Base-by-base conservation (phyloP, 768 basidiomycete genomes). In the Tricholoma hemisulphureum region DNA sequence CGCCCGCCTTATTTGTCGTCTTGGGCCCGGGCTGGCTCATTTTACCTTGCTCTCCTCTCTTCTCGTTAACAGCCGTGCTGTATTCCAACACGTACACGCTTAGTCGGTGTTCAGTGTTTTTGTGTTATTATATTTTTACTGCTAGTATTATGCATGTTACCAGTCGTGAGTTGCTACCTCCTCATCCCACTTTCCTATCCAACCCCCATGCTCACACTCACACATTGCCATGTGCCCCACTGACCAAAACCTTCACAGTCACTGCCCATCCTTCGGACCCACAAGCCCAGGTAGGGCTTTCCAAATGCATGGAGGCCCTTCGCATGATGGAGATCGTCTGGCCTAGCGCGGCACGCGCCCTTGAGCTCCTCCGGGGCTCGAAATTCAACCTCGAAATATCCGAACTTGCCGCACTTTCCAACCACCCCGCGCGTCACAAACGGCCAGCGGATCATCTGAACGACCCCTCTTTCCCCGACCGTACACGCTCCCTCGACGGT, bases 121-220 rank as follows among this genome's bases (percentile, higher is more conserved):
- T 90, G 26, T 86, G 82, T 64, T 93, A 91, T 66, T 91, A 91
- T 64, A 76, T 90, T 14, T 93, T 93, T 73, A 87, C 87, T 2
- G 89, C 89, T 14, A 83, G 83, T 56, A 83, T 92, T 53, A 90
- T 89, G 87, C 91, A 92, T 63, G 82, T 89, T 46, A 84, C 84
- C 2, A 85, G 77, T 37, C 70, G 90, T 93, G 65, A 62, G 89
- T 81, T 11, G 4, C 50, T 51, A 23, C 23, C 20, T 6, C 26
- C 9, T 6, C 11, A 18, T 5, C 37, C 49, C 45, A 65, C 49
- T 34, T 39, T 31, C 20, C 39, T 29, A 20, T 16, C 2, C 43
- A 11, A 9, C 21, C 18, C 43, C 41, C 3, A 18, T 6, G 23
- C 11, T 20, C 18, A 41, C 9, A 20, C 21, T 24, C 8, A 5